Conservation (phyloP, 208 protist species). For the Acanthamoeba castellanii region DNA sequence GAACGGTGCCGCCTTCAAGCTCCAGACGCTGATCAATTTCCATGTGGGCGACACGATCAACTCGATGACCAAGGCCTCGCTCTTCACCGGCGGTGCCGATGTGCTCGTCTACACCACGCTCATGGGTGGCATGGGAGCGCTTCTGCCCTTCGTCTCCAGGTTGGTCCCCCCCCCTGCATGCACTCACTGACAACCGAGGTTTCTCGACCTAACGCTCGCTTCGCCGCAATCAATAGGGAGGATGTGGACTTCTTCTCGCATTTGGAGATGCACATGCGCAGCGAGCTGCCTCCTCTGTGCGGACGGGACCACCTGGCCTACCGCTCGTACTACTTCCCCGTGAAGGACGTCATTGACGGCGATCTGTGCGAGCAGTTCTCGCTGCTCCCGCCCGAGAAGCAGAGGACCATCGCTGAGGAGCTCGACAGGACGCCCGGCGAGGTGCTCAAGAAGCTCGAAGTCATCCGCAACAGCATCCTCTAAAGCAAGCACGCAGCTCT, state of each 20-base stretch:
- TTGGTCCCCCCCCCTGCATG: not conserved
- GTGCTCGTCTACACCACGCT: slow-evolving; percentile 89
- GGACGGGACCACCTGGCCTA: slow-evolving; percentile 93
- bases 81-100: slow-evolving; percentile 85
- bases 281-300: slow-evolving; percentile 89
- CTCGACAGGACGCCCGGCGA: slow-evolving; percentile 88
- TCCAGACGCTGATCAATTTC: slow-evolving; percentile 88
- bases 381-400: slow-evolving; percentile 80
- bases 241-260: slow-evolving; percentile 93
- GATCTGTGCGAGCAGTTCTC: slow-evolving; percentile 93
- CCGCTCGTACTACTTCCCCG: slow-evolving; percentile 92
- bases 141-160: slow-evolving; percentile 62
- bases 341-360: slow-evolving; percentile 93
- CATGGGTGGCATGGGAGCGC: slow-evolving; percentile 80
- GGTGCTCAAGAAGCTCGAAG: slow-evolving; percentile 92
- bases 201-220: not conserved
- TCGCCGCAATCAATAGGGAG: slow-evolving; percentile 75
- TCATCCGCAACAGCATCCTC: slow-evolving; percentile 86
- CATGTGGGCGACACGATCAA: slow-evolving; percentile 92
- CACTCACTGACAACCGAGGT: no score
- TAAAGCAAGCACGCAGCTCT: not conserved
- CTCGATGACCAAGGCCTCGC: slow-evolving; percentile 83
- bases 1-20: slow-evolving; percentile 60
- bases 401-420: slow-evolving; percentile 88
- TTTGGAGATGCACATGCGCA: slow-evolving; percentile 92